Percentiles rank a stretch among this genome's conserved stretches.
Conservation (phyloP, 257 asterid species). For the Solanum chaucha region DNA sequence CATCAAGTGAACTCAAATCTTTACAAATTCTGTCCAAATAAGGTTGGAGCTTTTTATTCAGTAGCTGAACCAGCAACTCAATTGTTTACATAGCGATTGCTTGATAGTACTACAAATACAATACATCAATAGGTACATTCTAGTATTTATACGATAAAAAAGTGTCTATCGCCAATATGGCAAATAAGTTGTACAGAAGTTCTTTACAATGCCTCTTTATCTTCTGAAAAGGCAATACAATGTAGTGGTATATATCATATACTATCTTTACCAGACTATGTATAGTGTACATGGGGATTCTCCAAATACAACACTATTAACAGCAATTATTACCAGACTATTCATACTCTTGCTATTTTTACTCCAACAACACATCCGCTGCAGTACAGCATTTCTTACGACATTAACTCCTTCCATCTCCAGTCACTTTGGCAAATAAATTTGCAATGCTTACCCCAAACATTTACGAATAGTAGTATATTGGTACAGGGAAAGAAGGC, state of each 20-base stretch:
- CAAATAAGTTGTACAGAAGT: not conserved
- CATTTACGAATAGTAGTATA: not conserved
- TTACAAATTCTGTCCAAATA: not conserved
- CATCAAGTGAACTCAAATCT: not conserved
- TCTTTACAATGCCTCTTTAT: not conserved
- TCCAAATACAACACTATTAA: not conserved
- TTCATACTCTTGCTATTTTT: not conserved
- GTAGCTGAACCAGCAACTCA: not conserved
- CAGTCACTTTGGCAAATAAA: not conserved
- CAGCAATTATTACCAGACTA: not conserved
- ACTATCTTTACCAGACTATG: not conserved
- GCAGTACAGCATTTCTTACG: not conserved
- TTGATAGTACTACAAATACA: not conserved
- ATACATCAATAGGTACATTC: not conserved
- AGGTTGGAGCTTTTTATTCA: not conserved
- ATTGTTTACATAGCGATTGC: not conserved
- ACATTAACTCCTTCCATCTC: not conserved
- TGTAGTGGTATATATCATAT: not conserved
- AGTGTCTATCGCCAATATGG: not conserved
- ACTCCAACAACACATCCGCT: not conserved
- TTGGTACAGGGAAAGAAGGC: not conserved
- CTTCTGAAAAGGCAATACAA: not conserved
- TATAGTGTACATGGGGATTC: not conserved
- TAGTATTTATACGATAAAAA: not conserved
- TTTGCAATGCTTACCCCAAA: not conserved